Evolutionary conservation across 352 stramenopile genomes (phyloP).

Genomic region (Globisporangium orthogonon): DNA sequence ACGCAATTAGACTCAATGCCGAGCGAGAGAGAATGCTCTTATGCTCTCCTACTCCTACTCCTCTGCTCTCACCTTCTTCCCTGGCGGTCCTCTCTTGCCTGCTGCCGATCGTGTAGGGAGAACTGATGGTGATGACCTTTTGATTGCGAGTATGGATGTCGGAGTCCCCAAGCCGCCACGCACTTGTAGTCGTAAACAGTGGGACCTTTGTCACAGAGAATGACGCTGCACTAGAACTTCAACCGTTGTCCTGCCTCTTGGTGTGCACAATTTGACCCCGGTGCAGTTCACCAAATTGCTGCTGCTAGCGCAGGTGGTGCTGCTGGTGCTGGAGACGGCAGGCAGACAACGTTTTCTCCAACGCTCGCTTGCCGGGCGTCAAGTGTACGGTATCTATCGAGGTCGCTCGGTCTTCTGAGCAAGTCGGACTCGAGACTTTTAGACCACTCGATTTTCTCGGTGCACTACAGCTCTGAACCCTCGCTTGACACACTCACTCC

Average conservation of each 20-base stretch:
- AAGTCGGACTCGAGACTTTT: too few species aligned
- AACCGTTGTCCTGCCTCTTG: not conserved
- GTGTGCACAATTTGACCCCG: not conserved
- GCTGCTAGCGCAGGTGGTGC: too few species aligned
- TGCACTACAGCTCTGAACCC: not conserved
- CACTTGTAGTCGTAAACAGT: constrained; percentile 1
- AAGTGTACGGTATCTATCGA: not conserved
- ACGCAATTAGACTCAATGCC: too few species aligned
- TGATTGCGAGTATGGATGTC: not conserved
- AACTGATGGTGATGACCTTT: not conserved
- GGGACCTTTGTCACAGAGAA: not conserved
- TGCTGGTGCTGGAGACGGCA: not conserved
- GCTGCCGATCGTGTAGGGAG: not conserved
- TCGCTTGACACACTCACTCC: not conserved
- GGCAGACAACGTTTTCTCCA: too few species aligned
- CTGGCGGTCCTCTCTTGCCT: not conserved
- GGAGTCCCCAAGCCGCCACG: not conserved
- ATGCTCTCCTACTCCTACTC: not conserved
- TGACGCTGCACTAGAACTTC: not conserved
- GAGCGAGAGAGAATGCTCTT: not conserved
- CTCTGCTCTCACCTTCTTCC: not conserved
- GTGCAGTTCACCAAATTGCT: not conserved
- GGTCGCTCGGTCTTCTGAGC: too few species aligned
- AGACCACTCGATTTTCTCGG: not conserved
- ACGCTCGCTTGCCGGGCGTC: not conserved